A percentile compares a stretch with the other conserved stretches of the same genome.
Conservation (phyloP, 176 grass and related monocot genomes). For the bread wheat (Triticum aestivum) region DNA sequence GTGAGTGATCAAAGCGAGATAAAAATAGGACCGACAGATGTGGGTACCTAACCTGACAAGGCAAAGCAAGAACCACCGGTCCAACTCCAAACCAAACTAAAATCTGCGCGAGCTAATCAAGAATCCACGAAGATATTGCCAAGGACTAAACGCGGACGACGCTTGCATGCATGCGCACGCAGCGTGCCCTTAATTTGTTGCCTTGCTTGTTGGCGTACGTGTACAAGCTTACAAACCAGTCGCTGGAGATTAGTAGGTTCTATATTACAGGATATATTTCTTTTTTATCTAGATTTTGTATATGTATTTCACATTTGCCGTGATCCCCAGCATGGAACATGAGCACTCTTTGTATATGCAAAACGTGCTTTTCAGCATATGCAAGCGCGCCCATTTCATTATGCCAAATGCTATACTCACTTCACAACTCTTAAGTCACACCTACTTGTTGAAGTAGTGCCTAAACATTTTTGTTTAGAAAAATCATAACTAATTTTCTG, state of each 20-base stretch:
- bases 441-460: neutral
- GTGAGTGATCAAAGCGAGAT: neutral
- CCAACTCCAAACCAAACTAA: constrained; percentile 15
- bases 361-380: constrained; percentile 3
- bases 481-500: no score
- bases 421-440: neutral
- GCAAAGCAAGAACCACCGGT: neutral
- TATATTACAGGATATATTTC: neutral
- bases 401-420: neutral
- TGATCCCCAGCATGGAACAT: neutral
- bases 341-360: constrained; percentile 7
- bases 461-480: no score
- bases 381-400: neutral
- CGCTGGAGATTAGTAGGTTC: neutral
- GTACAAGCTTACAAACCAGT: neutral
- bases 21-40: neutral
- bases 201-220: neutral
- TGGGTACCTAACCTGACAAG: neutral
- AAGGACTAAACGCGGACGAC: neutral
- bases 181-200: neutral
- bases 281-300: neutral
- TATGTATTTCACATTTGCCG: neutral
- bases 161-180: neutral
- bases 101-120: neutral
- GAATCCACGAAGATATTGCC: neutral